phyloP scores from a whole-genome alignment of 2,329 filamentous ascomycete genomes.

The Microcyclosporella mali region DNA sequence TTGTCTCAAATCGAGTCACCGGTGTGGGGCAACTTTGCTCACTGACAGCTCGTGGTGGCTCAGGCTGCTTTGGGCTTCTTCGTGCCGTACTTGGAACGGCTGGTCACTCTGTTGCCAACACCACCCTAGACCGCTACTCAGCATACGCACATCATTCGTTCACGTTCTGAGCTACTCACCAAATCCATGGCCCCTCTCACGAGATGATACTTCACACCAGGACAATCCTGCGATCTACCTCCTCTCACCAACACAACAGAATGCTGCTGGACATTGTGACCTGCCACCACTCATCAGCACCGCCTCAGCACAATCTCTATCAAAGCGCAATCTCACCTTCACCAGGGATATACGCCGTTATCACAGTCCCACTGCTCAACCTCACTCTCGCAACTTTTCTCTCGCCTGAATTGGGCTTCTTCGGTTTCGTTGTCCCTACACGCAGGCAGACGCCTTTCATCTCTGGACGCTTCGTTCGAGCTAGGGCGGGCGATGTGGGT shows the following conservation, averaged over 20 bases:
- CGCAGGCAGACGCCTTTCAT: constrained; percentile 96
- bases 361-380: constrained; percentile 75
- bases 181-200: constrained; percentile 88
- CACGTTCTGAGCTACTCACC: constrained; percentile 49
- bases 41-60: too few relatives aligned
- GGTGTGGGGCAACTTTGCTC: too few relatives aligned
- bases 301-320: not conserved
- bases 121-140: constrained; percentile 59
- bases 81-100: constrained; percentile 92
- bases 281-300: constrained; percentile 32
- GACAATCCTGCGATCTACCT: constrained; percentile 91
- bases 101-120: constrained; percentile 75
- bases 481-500: constrained; percentile 78
- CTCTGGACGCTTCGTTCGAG: constrained; percentile 56
- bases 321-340: constrained; percentile 55
- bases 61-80: constrained; percentile 91
- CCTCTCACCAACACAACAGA: constrained; percentile 94
- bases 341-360: constrained; percentile 92
- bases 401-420: constrained; percentile 98
- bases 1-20: too few relatives aligned
- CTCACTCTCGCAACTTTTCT: constrained; percentile 90
- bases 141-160: not conserved
- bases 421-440: constrained; percentile 87
- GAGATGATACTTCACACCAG: constrained; percentile 92
- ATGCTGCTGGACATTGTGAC: constrained; percentile 98